Conservation (phyloP, 2,329 filamentous ascomycete genomes). For the Diaporthe citrichinensis region DNA sequence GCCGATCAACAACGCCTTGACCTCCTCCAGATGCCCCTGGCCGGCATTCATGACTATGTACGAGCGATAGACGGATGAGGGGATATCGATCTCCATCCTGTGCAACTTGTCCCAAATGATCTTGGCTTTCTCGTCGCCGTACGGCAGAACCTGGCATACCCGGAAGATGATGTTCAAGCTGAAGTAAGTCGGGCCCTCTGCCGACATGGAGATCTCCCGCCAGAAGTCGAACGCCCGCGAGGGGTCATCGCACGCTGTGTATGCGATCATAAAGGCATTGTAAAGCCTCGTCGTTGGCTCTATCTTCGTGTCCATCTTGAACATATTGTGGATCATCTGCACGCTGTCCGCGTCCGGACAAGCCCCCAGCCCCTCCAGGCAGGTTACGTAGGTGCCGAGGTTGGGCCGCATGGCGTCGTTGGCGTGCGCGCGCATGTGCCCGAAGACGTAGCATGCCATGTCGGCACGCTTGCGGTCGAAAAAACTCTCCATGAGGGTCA, state of each 20-base stretch:
- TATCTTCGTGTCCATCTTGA: constrained; percentile 90
- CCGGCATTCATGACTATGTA: constrained; percentile 84
- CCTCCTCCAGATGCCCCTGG: constrained; percentile 78
- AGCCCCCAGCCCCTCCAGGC: constrained; percentile 81
- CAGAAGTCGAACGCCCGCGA: constrained; percentile 82
- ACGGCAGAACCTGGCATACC: constrained; percentile 76
- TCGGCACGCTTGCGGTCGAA: constrained; percentile 84
- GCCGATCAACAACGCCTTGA: constrained; percentile 74
- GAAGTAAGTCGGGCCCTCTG: constrained; percentile 88
- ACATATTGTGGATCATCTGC: constrained; percentile 87
- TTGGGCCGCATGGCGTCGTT: constrained; percentile 75
- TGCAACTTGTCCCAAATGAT: constrained; percentile 80
- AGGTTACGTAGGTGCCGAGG: constrained; percentile 81
- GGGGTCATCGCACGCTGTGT: constrained; percentile 77
- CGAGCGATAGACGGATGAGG: constrained; percentile 78
- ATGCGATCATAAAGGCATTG: constrained; percentile 90
- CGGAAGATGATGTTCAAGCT: constrained; percentile 87
- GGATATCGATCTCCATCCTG: constrained; percentile 83
- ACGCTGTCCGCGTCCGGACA: constrained; percentile 74
- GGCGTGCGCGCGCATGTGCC: constrained; percentile 89
- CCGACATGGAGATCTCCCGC: constrained; percentile 84
- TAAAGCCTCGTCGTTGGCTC: constrained; percentile 82
- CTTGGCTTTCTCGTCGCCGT: constrained; percentile 72
- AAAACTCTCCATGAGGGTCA: constrained; percentile 84
- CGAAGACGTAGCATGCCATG: constrained; percentile 89